Base-by-base conservation (phyloP, 805 yeast species). In the Starmerella bombicola region DNA sequence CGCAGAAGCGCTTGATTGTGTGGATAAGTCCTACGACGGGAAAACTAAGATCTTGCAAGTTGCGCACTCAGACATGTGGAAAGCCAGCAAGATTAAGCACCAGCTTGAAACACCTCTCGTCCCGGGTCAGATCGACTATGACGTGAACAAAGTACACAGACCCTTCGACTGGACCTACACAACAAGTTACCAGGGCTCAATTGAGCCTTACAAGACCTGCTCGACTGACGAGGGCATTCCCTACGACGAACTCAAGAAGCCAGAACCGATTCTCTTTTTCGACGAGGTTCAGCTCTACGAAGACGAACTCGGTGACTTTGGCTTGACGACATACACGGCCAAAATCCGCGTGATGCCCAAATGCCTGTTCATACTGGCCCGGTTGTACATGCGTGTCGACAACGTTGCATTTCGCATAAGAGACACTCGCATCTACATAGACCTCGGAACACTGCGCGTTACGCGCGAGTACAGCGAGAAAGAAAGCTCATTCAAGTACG, bases 141-240 rank as follows among this genome's bases (percentile, higher is more conserved):
- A 44, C 23, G 68, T 76, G 41, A 59, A 67, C 55, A 72, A 79
- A 34, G 72, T 79, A 26, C 73, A 78, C 37, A 79, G 80, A 52
- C 91, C 95, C 2, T 91, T 75, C 57, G 98, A 91, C 63, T 91
- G 99, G 99, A 88, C 98, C 0, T 91, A 91, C 57, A 73, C 95
- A 0, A 76, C 94, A 0, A 60, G 67, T 35, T 91, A 88, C 58
- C 68, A 66, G 45, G 98, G 97, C 0, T 28, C 46, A 9, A 10
- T 39, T 12, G 1, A 10, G 9, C 39, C 32, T 2, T 30, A 33
- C 26, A 48, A 46, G 3, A 42, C 37, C 13, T 46, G 49, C 12
- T 42, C 46, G 3, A 29, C 21, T n/a, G 30, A 23, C 17, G 24
- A 9, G 23, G 53, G 53, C 24, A 73, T 88, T 10, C 98, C 98